Conservation (phyloP, 2,329 filamentous ascomycete genomes). For the Thermothelomyces thermophilus region DNA sequence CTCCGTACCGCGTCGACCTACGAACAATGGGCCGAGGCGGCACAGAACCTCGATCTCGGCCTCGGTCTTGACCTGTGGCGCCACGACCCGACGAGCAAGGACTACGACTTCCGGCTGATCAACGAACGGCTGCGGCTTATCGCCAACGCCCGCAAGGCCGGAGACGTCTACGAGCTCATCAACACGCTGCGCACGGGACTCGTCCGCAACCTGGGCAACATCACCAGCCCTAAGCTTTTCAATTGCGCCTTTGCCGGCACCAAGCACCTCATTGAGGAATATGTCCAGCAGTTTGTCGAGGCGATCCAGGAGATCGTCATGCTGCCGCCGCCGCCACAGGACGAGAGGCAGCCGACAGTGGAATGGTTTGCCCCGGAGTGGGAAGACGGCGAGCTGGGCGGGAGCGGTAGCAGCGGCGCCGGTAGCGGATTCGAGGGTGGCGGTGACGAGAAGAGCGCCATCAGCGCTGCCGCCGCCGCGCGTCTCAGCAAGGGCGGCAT, state of each 20-base stretch:
- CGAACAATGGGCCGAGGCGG: slow-evolving; percentile 83
- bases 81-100: slow-evolving; percentile 69
- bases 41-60: slow-evolving; percentile 72
- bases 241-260: slow-evolving; percentile 82
- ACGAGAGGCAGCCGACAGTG: background rate
- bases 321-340: slow-evolving; percentile 50
- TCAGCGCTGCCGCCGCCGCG: background rate
- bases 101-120: slow-evolving; percentile 84
- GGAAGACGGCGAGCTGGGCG: slow-evolving; percentile 8
- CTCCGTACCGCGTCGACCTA: slow-evolving; percentile 63
- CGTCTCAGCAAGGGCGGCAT: background rate
- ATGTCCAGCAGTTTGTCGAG: slow-evolving; percentile 76
- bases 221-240: slow-evolving; percentile 73
- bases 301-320: slow-evolving; percentile 69
- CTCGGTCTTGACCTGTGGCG: slow-evolving; percentile 81
- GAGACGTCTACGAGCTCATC: slow-evolving; percentile 67
- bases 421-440: background rate
- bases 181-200: slow-evolving; percentile 74
- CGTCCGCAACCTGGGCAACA: slow-evolving; percentile 85
- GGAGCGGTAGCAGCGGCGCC: background rate
- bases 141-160: slow-evolving; percentile 57
- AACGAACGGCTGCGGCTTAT: slow-evolving; percentile 67
- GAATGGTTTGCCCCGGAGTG: background rate
- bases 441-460: background rate
- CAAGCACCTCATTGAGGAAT: slow-evolving; percentile 85